Base-by-base conservation (phyloP, 208 protist genomes). In the Wallacemonas sp. region DNA sequence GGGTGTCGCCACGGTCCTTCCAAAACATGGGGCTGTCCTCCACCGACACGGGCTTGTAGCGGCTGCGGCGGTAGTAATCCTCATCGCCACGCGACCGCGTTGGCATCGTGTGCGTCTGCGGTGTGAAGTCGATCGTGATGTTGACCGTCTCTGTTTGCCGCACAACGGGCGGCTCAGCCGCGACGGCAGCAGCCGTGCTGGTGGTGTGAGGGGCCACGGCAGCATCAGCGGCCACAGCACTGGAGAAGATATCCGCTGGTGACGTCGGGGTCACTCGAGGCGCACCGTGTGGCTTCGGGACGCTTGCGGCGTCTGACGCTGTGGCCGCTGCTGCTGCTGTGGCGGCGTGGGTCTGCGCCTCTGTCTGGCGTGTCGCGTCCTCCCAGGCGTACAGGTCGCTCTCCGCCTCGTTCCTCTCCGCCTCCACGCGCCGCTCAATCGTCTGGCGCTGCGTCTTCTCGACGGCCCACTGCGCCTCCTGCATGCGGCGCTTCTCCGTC, bases 1-100 rank as follows among this genome's bases (percentile, higher is more conserved):
- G 82, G 62, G 77, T 81, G 74, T 97, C 93, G 23, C 79, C 93
- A 8, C 77, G 72, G 62, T 97, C 87, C 71, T 97, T 97, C 87
- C 88, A 97, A 65, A 95, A 96, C 80, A 96, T 92, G 14, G 93
- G 93, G 44, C 85, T 94, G 68, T 97, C 93, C 74, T 94, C 85
- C n/a, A 96, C 80, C 11, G 77, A 87, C 9, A 92, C 83, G 11
- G 93, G 93, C 66, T 94, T 96, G 81, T 96, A 97, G 72, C 90
- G 85, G 61, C 90, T 96, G 61, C 85, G 78, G 27, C 90, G 89
- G 70, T 97, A 97, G 80, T 94, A 94, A 62, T 96, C 90, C 49
- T 97, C 90, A 61, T 97, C 93, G 16, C 87, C 88, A 44, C 90
- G 85, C 3, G 90, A 93, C 29, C 92, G 89, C 8, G 83, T 88